Base-by-base conservation (phyloP, 495 filamentous ascomycete genomes). In the Penicillium maclennaniae region DNA sequence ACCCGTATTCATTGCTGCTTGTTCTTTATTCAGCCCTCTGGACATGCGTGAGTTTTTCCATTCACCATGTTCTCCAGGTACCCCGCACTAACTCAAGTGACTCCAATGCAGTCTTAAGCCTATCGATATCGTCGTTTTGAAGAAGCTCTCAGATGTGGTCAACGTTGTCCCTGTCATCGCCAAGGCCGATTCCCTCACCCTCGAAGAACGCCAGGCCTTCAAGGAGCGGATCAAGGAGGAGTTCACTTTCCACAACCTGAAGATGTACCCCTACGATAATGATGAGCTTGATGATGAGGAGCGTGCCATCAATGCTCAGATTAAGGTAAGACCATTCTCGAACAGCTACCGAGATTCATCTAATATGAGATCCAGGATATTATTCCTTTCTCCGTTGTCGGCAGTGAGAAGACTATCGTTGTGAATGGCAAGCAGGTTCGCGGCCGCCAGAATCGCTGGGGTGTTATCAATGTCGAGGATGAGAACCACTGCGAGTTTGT, bases 251-350 rank as follows among this genome's bases (percentile, higher is more conserved):
- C 93, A 99, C 83, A 97, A 96, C 80, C 82, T 97, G 69, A 91
- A 96, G 79, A 99, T 99, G 93, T 99, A 95, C 80, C 93, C 93
- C 45, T 99, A 99, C 71, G 92, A 97, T 75, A 97, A 96, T 69
- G 93, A 97, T 59, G 93, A 99, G 81, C 83, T 97, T 52, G 93
- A 98, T 62, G 87, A 92, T 67, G 93, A 98, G 79, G 93, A 98
- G 79, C 86, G 91, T 54, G 88, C 86, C 23, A 77, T 95, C 73
- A 97, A 98, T 73, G 85, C 80, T 46, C 88, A 93, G 68, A 97
- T 98, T 76, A 97, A 96, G 88, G 90, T 91, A 76, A 43, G 79
- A 67, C 7, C 26, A 40, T 16, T n/a, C 8, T 6, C 12, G 20
- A n/a, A n/a, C 6, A n/a, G 17, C 6, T 20, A 4, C 16, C 20